Conservation (phyloP, 208 protist genomes). For the Crithidia fasciculata region DNA sequence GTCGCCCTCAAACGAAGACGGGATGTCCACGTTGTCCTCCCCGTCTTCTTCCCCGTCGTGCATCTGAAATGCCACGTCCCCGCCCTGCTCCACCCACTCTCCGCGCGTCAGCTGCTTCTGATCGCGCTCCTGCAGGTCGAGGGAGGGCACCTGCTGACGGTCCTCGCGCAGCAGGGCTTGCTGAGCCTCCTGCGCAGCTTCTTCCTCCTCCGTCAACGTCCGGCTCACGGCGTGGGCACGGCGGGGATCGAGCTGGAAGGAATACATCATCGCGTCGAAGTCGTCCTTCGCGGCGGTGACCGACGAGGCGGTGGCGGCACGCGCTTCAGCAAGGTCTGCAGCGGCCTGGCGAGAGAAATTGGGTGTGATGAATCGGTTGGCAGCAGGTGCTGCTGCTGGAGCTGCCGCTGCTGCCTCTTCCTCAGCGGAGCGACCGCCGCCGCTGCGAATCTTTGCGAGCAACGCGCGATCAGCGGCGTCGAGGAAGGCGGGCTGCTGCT, state of each 20-base stretch:
- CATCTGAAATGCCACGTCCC: conserved; percentile 78
- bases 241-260: conserved; percentile 65
- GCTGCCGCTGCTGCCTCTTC: conserved; percentile 14
- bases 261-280: conserved; percentile 77
- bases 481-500: conserved; percentile 15
- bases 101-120: conserved; percentile 58
- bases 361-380: too few relatives aligned
- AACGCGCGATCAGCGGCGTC: conserved; percentile 29
- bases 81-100: conserved; percentile 80
- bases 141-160: conserved; percentile 52
- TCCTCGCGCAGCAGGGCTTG: conserved; percentile 62
- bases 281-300: conserved; percentile 40
- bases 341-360: neutral
- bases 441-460: conserved; percentile 34
- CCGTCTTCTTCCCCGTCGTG: conserved; percentile 41
- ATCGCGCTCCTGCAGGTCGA: conserved; percentile 43
- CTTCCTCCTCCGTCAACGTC: conserved; percentile 67
- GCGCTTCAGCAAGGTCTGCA: conserved; percentile 16
- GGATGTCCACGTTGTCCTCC: conserved; percentile 58
- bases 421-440: conserved; percentile 7
- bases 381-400: neutral
- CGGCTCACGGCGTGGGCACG: conserved; percentile 70
- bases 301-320: conserved; percentile 2
- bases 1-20: conserved; percentile 50
- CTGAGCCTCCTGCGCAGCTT: conserved; percentile 35